Conservation (phyloP, 148 eudicot species). For the Rheum nobile region DNA sequence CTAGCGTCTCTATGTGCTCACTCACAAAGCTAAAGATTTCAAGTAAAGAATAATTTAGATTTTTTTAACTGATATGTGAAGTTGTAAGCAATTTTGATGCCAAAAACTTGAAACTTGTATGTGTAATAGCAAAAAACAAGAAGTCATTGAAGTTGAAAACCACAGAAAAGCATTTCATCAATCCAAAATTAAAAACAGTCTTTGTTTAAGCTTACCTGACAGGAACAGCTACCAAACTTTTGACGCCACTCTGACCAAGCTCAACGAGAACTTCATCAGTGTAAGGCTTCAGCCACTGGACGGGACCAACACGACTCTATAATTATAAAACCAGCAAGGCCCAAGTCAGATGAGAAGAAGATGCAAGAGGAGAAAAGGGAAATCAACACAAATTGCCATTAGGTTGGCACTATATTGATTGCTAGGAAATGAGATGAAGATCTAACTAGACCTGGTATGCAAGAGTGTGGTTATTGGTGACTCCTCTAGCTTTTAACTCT, state of each 20-base stretch:
- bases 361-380: not conserved
- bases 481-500: conserved; percentile 78
- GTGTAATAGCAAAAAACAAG: too few species aligned
- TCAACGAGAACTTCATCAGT: conserved; percentile 98
- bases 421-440: not conserved
- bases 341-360: conserved; percentile 79
- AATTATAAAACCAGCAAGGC: not conserved
- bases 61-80: not conserved
- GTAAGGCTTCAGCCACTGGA: conserved; percentile 97
- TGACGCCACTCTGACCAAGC: conserved; percentile 81
- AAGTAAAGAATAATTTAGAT: not conserved
- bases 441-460: conserved; percentile 74
- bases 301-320: conserved; percentile 99
- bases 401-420: not conserved
- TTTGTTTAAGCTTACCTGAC: conserved; percentile 50
- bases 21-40: conserved; percentile 66
- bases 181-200: not conserved
- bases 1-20: conserved; percentile 95
- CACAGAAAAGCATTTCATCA: not conserved
- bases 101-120: not conserved
- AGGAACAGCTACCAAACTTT: conserved; percentile 90
- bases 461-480: conserved; percentile 64
- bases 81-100: not conserved
- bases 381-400: not conserved
- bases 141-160: not conserved